Evolutionary conservation across 2,329 filamentous ascomycete species (phyloP).

Genomic region (Xylariaceae sp.): DNA sequence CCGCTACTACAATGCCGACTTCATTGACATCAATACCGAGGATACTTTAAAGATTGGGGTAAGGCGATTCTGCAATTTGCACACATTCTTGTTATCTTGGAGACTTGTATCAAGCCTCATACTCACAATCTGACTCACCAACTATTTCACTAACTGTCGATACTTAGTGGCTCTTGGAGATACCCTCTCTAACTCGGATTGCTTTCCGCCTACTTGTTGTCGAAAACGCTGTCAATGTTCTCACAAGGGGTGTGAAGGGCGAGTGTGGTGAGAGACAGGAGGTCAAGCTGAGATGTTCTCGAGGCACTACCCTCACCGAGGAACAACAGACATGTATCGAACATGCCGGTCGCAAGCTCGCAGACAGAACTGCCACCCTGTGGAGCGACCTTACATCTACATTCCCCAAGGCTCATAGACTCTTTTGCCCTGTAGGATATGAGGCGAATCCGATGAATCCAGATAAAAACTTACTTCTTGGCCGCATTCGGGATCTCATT

Average conservation of each 20-base stretch:
- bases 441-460: neutral
- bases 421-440: neutral
- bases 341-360: slow-evolving; percentile 21
- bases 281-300: slow-evolving; percentile 41
- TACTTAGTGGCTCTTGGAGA: slow-evolving; percentile 36
- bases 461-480: no score
- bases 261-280: neutral
- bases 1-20: slow-evolving; percentile 30
- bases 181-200: slow-evolving; percentile 39
- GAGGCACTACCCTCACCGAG: slow-evolving; percentile 29
- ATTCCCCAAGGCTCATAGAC: neutral
- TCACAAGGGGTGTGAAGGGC: neutral
- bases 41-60: slow-evolving; percentile 53
- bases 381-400: slow-evolving; percentile 15
- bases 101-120: neutral
- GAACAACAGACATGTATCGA: slow-evolving; percentile 31
- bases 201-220: slow-evolving; percentile 60
- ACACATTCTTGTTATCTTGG: neutral
- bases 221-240: slow-evolving; percentile 44
- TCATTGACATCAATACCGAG: slow-evolving; percentile 63
- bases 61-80: neutral
- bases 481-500: no score
- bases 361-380: slow-evolving; percentile 18
- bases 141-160: neutral
- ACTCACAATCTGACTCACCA: neutral